A percentile compares a stretch with the other conserved stretches of the same genome.
Conservation (phyloP, 2,329 filamentous ascomycete species). For the Tolypocladium sp. region DNA sequence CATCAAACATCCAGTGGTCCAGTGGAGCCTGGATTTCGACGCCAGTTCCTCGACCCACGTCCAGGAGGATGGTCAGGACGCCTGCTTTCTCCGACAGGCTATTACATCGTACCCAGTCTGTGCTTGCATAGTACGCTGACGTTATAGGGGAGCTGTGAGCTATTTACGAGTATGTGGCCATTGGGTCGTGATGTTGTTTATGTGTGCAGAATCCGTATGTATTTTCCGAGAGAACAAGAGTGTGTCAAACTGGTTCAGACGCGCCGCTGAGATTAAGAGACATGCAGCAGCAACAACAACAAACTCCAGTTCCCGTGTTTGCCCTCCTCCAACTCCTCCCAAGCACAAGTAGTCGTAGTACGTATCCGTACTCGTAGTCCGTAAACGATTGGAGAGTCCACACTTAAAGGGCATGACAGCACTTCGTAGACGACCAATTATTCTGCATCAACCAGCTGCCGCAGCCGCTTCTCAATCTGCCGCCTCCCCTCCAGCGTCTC, state of each 20-base stretch:
- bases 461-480: constrained; percentile 70
- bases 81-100: neutral
- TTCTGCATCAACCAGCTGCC: constrained; percentile 50
- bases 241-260: neutral
- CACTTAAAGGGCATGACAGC: neutral
- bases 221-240: neutral
- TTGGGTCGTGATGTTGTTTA: neutral
- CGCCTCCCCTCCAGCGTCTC: constrained; percentile 60
- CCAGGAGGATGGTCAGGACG: neutral
- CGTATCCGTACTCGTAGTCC: too few relatives aligned
- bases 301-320: neutral
- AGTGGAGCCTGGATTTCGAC: neutral
- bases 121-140: neutral
- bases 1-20: neutral
- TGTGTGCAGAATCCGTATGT: neutral
- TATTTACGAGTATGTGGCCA: neutral
- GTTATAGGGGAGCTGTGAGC: neutral
- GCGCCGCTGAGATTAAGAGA: neutral
- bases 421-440: constrained; percentile 1
- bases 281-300: neutral
- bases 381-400: neutral
- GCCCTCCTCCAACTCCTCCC: neutral
- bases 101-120: neutral
- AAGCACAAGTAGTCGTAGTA: neutral
- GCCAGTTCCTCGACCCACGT: neutral